These are phyloP conservation scores for Agaricus subrufescens DNA, from an alignment of 768 basidiomycete species.

Conservation along the genomic window DNA sequence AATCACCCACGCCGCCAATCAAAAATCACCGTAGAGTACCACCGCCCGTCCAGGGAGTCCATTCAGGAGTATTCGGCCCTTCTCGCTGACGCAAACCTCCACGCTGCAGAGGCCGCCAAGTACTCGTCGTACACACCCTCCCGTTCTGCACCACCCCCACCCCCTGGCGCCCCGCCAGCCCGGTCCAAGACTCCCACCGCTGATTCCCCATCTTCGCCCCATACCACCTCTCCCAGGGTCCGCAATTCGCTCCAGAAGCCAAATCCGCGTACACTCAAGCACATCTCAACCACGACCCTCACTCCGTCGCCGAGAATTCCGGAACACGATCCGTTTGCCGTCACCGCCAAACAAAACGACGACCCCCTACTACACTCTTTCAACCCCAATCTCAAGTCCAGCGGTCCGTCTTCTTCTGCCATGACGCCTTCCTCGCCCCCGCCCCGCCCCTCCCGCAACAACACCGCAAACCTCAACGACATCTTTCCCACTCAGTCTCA, in stretches of 20 bases:
- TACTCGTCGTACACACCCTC: constrained; percentile 30
- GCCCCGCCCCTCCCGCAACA: constrained; percentile 77
- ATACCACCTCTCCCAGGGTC: constrained; percentile 27
- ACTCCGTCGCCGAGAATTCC: constrained; percentile 30
- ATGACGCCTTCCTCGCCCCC: constrained; percentile 44
- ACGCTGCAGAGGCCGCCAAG: constrained; percentile 48
- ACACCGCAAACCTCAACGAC: constrained; percentile 79
- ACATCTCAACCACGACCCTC: constrained; percentile 39
- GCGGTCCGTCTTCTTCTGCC: constrained; percentile 31
- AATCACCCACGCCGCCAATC: constrained; percentile 45
- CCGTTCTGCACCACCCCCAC: constrained; percentile 35
- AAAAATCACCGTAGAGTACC: constrained; percentile 72
- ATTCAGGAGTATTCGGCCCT: constrained; percentile 77
- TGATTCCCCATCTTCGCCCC: constrained; percentile 27
- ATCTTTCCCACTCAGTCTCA: constrained; percentile 46
- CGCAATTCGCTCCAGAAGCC: constrained; percentile 64
- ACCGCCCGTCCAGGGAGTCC: constrained; percentile 68
- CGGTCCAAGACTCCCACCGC: constrained; percentile 44
- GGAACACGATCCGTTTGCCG: constrained; percentile 60
- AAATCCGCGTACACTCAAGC: constrained; percentile 48
- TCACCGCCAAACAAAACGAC: constrained; percentile 26
- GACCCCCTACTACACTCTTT: constrained; percentile 18
- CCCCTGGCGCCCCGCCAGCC: constrained; percentile 26
- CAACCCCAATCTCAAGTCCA: constrained; percentile 25
- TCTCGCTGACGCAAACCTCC: constrained; percentile 52